phyloP scores from a whole-genome alignment of 306 rosid species.

The Dicorynia guianensis region DNA sequence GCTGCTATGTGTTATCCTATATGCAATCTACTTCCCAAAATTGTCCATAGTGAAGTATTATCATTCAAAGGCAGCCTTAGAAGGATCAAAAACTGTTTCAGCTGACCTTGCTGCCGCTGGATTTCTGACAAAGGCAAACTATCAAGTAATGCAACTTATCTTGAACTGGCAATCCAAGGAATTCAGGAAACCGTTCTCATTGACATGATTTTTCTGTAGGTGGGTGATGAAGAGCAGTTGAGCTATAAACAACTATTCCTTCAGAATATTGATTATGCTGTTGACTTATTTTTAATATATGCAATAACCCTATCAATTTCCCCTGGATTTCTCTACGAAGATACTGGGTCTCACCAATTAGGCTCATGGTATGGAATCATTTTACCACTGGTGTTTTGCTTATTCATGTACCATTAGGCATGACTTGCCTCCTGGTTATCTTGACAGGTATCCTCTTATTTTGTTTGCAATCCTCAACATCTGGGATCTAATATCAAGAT shows the following conservation, averaged over 20 bases:
- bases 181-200: background rate
- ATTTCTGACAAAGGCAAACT: constrained; percentile 43
- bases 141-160: constrained; percentile 48
- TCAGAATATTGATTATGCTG: constrained; percentile 65
- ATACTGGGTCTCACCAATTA: constrained; percentile 78
- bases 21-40: constrained; percentile 73
- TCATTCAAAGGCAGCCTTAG: constrained; percentile 78
- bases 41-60: constrained; percentile 80
- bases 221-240: constrained; percentile 50
- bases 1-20: constrained; percentile 69
- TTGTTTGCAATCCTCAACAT: constrained; percentile 71
- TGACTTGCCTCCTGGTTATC: constrained; percentile 10
- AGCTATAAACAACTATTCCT: constrained; percentile 59
- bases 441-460: constrained; percentile 76
- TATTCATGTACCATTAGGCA: background rate
- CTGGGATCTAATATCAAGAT: constrained; percentile 68
- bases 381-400: background rate
- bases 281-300: constrained; percentile 66
- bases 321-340: constrained; percentile 89
- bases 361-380: constrained; percentile 69
- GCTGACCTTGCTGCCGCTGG: constrained; percentile 91
- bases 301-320: constrained; percentile 74
- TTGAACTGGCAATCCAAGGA: background rate
- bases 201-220: constrained; percentile 43
- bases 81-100: constrained; percentile 86